phyloP scores from a whole-genome alignment of 2,329 filamentous ascomycete genomes.

The Ascochyta rabiei region DNA sequence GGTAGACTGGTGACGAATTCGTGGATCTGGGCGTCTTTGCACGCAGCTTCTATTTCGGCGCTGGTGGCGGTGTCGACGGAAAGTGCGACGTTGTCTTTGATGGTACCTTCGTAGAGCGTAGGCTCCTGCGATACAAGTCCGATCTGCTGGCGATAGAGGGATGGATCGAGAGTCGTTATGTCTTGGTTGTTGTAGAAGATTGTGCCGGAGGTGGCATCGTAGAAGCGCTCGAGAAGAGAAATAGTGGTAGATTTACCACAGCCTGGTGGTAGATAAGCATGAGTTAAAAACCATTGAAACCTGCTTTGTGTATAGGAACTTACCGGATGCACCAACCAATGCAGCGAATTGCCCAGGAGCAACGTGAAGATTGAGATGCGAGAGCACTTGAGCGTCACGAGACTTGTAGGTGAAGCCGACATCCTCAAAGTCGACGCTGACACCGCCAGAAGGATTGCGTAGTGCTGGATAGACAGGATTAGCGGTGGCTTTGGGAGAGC shows the following conservation, averaged over 20 bases:
- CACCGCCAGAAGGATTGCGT: constrained; percentile 18
- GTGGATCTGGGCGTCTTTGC: constrained; percentile 47
- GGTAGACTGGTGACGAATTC: constrained; percentile 47
- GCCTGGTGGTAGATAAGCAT: constrained; percentile 37
- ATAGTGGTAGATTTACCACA: constrained; percentile 96
- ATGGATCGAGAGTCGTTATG: constrained; percentile 44
- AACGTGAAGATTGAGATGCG: constrained; percentile 54
- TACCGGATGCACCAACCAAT: constrained; percentile 68
- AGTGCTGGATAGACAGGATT: constrained; percentile 20
- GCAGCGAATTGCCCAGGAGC: constrained; percentile 71
- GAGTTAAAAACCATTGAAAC: no score
- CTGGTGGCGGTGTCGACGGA: constrained; percentile 41
- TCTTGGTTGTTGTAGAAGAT: constrained; percentile 61
- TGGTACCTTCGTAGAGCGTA: constrained; percentile 53
- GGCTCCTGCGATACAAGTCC: constrained; percentile 56
- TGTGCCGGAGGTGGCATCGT: constrained; percentile 81
- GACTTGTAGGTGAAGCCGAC: constrained; percentile 95
- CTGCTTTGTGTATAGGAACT: no score
- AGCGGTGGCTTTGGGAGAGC: constrained; percentile 22
- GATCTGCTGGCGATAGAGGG: constrained; percentile 50
- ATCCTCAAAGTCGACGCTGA: constrained; percentile 80
- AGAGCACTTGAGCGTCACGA: constrained; percentile 71
- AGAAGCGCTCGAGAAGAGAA: constrained; percentile 89
- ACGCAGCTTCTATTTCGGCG: constrained; percentile 40
- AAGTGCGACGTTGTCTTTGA: constrained; percentile 48